Percentiles rank a stretch among this genome's conserved stretches.
These are phyloP conservation scores for Nemania sp. DNA, from an alignment of 2,329 filamentous ascomycete genomes.

Conservation along the genomic window DNA sequence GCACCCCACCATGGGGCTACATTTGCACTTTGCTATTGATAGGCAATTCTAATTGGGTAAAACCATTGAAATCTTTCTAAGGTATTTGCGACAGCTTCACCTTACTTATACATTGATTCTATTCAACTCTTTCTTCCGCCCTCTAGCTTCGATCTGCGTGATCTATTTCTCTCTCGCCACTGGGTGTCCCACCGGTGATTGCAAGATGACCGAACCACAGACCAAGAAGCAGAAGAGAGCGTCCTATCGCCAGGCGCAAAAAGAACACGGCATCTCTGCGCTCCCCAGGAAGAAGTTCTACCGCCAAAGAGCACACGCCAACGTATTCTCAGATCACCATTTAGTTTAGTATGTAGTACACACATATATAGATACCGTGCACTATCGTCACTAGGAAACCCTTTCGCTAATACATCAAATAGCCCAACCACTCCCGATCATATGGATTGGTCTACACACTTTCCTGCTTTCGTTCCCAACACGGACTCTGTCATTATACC, in stretches of 20 bases:
- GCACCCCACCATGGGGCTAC: conserved; percentile 27
- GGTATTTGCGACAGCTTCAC: neutral
- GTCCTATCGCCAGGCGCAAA: conserved; percentile 69
- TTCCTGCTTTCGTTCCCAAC: conserved; percentile 75
- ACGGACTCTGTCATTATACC: conserved; percentile 47
- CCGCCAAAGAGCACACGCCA: conserved; percentile 94
- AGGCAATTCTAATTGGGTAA: neutral
- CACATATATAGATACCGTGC: conserved; percentile 27
- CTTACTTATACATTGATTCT: neutral
- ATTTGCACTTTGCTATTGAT: neutral
- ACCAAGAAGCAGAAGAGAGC: conserved; percentile 75
- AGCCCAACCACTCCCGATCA: conserved; percentile 82
- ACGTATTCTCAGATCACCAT: conserved; percentile 95
- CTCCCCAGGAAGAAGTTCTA: conserved; percentile 97
- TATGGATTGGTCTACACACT: conserved; percentile 93
- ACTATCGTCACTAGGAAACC: neutral
- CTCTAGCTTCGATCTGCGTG: neutral
- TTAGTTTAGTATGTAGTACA: conserved; percentile 77
- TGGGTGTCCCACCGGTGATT: neutral
- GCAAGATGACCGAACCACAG: conserved; percentile 57
- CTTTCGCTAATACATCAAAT: conserved; percentile 40
- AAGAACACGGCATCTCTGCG: conserved; percentile 65
- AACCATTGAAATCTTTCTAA: conserved; percentile 20
- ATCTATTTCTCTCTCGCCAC: neutral
- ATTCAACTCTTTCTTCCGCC: neutral